phyloP scores from a whole-genome alignment of 2,329 filamentous ascomycete species.

The Fusarium continuum region DNA sequence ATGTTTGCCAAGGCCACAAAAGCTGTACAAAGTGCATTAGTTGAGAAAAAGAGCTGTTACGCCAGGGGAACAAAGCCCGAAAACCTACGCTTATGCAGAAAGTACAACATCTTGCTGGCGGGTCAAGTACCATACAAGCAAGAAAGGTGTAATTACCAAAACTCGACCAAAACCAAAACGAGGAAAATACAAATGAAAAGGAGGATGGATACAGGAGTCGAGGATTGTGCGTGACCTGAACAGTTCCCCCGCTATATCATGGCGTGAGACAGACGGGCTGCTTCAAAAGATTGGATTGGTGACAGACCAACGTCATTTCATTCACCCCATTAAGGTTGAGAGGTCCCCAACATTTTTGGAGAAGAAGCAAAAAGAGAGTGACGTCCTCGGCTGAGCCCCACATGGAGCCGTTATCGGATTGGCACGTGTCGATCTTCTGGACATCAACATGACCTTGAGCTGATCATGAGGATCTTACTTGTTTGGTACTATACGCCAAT shows the following conservation, averaged over 20 bases:
- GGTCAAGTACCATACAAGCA: background rate
- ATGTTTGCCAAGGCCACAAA: slow-evolving; percentile 48
- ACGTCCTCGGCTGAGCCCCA: slow-evolving; percentile 28
- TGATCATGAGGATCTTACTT: slow-evolving; percentile 19
- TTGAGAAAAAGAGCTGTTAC: slow-evolving; percentile 9
- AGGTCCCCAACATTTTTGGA: slow-evolving; percentile 37
- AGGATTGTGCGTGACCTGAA: slow-evolving; percentile 2
- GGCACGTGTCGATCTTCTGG: slow-evolving; percentile 20
- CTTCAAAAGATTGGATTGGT: background rate
- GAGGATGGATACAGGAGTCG: background rate
- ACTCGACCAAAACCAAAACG: background rate
- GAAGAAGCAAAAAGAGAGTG: slow-evolving; percentile 33
- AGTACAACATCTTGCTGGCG: slow-evolving; percentile 30
- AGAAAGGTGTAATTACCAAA: too few species aligned
- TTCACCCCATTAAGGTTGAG: background rate
- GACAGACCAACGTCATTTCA: slow-evolving; percentile 26
- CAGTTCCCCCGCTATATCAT: slow-evolving; percentile 24
- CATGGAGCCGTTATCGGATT: slow-evolving; percentile 13
- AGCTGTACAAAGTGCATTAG: slow-evolving; percentile 38
- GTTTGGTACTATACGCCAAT: background rate
- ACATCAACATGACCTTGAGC: slow-evolving; percentile 7
- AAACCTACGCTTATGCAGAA: slow-evolving; percentile 34
- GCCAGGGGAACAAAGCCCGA: background rate
- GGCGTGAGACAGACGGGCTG: slow-evolving; percentile 10
- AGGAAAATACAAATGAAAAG: background rate